These are phyloP conservation scores for Zymoseptoria ardabiliae DNA, from an alignment of 2,329 filamentous ascomycete genomes.

Conservation along the genomic window DNA sequence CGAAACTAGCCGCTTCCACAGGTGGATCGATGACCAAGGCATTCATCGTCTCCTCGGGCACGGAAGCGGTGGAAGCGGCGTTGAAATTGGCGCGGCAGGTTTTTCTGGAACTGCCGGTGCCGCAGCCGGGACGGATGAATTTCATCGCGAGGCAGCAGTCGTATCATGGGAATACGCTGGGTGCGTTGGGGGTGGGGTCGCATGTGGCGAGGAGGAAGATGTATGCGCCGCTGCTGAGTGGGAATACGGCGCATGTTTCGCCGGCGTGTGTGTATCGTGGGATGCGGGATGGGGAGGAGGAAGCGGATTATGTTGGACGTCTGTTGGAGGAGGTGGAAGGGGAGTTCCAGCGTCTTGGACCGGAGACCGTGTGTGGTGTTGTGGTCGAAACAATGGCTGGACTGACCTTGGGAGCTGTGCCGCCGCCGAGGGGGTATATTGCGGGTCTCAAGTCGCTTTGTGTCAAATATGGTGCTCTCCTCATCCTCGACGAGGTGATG, in stretches of 20 bases:
- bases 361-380: conserved; percentile 43
- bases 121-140: conserved; percentile 31
- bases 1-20: conserved; percentile 41
- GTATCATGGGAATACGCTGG: conserved; percentile 48
- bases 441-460: conserved; percentile 48
- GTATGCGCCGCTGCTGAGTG: conserved; percentile 27
- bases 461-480: conserved; percentile 47
- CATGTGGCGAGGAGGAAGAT: conserved; percentile 29
- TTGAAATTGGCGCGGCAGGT: conserved; percentile 46
- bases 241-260: conserved; percentile 25
- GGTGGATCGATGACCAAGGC: conserved; percentile 44
- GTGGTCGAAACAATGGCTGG: conserved; percentile 46
- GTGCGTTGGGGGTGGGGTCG: conserved; percentile 37
- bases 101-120: conserved; percentile 40
- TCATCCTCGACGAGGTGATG: conserved; percentile 48
- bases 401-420: conserved; percentile 41
- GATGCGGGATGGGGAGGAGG: conserved; percentile 29
- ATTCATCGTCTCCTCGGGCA: conserved; percentile 47
- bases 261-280: conserved; percentile 33
- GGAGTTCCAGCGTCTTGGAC: conserved; percentile 42
- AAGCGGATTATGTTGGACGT: conserved; percentile 35
- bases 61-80: conserved; percentile 41
- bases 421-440: conserved; percentile 48
- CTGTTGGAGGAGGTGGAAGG: conserved; percentile 42
- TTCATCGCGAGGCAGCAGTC: conserved; percentile 41